Base-by-base conservation (phyloP, 148 eudicot genomes). In the Persicaria maculosa region DNA sequence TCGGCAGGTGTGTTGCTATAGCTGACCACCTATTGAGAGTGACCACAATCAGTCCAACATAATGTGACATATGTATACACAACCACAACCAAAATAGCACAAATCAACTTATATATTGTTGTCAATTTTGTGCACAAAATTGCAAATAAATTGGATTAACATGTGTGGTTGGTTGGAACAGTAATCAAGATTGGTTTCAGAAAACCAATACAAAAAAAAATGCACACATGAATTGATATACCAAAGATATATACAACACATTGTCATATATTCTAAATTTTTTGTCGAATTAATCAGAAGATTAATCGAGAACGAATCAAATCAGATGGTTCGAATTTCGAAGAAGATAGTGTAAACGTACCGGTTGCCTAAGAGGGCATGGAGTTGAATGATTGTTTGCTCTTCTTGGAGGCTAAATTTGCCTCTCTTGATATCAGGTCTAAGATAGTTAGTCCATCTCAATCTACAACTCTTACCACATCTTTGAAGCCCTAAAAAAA, bases 301-400 rank as follows among this genome's bases (percentile, higher is more conserved):
- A 31, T 3, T 31, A 3, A 31, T 1, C 40, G 2, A 31, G 40
- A 31, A 31, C 40, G 40, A 31, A 31, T 31, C 40, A 31, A 3
- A 31, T 31, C 40, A 31, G 40, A 31, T 31, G 40, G 40, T 31
- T 31, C 40, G 40, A 31, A 31, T 31, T 31, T 31, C 40, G 40
- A 31, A 3, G 40, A 31, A 31, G 40, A 31, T 2, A 31, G 47
- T 3, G 55, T 9, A 46, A 40, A 10, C 6, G n/a, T 36, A 89
- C 98, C 97, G 91, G 84, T 94, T 94, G 57, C 98, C 98, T 74
- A 94, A 83, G 62, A 94, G 98, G 61, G 98, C 98, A 83, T 94
- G 98, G 46, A 94, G 98, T 79, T 94, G 98, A 74, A 94, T 94
- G 72, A 94, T 94, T 54, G 97, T 94, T 81, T 94, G 98, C 69